Evolutionary conservation across 495 filamentous ascomycete species (phyloP).

Genomic region (Schizothecium vesticola): DNA sequence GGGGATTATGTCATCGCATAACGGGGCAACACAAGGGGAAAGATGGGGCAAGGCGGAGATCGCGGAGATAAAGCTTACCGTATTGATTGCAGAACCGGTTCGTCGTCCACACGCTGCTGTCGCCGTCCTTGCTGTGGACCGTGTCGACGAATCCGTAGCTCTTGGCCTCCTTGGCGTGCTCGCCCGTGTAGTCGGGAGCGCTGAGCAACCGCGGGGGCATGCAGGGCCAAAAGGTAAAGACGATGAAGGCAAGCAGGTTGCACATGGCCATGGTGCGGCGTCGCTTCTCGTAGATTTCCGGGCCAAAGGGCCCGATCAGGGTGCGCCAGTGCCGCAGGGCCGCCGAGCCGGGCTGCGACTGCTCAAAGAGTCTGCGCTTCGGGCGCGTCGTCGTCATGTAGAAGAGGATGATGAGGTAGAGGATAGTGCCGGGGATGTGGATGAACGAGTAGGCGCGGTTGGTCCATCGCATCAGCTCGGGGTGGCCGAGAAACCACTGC

Average conservation of each 20-base stretch:
- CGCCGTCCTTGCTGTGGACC: slow-evolving; percentile 58
- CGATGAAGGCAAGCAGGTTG: slow-evolving; percentile 70
- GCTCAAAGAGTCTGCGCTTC: slow-evolving; percentile 31
- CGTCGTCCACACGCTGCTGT: slow-evolving; percentile 61
- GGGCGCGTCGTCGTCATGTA: slow-evolving; percentile 56
- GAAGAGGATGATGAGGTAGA: slow-evolving; percentile 61
- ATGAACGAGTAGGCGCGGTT: slow-evolving; percentile 76
- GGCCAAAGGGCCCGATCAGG: slow-evolving; percentile 31
- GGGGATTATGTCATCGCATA: not conserved
- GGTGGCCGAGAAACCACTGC: slow-evolving; percentile 44
- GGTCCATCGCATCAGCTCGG: slow-evolving; percentile 29
- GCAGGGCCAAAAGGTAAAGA: slow-evolving; percentile 74
- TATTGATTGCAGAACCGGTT: slow-evolving; percentile 58
- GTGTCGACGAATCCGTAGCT: slow-evolving; percentile 68
- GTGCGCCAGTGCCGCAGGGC: slow-evolving; percentile 42
- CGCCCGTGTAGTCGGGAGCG: slow-evolving; percentile 38
- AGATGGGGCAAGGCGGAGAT: not conserved
- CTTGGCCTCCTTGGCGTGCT: slow-evolving; percentile 25
- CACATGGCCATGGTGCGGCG: slow-evolving; percentile 67
- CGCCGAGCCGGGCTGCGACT: slow-evolving; percentile 21
- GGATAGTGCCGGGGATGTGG: slow-evolving; percentile 73
- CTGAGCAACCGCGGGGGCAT: slow-evolving; percentile 71
- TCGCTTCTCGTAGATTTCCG: slow-evolving; percentile 23
- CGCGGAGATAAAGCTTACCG: not conserved
- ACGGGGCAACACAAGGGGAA: not conserved